Percentiles rank a stretch among this genome's conserved stretches.
Evolutionary conservation across 257 asterid genomes (phyloP).

Genomic region (Rauvolfia tetraphylla): DNA sequence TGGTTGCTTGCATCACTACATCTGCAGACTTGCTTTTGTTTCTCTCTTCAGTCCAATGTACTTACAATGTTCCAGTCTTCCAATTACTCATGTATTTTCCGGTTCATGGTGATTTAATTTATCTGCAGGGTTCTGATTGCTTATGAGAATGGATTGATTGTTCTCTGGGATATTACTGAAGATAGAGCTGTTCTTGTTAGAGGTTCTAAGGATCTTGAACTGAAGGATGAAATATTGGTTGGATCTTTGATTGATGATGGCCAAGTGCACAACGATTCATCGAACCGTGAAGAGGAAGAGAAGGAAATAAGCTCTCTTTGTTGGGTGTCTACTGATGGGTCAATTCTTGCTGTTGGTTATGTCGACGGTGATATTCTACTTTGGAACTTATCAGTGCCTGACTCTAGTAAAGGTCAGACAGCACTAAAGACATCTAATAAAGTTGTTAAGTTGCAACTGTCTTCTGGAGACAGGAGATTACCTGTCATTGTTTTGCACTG

Average conservation of each 20-base stretch:
- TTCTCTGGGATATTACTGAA: slow-evolving; percentile 89
- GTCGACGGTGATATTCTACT: slow-evolving; percentile 94
- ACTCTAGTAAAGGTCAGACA: slow-evolving; percentile 36
- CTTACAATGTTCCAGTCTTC: background rate
- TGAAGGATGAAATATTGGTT: slow-evolving; percentile 45
- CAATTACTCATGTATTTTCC: background rate
- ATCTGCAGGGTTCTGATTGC: slow-evolving; percentile 81
- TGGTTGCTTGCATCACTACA: background rate
- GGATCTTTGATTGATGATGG: slow-evolving; percentile 44
- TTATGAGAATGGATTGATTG: slow-evolving; percentile 76
- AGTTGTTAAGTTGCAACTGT: slow-evolving; percentile 68
- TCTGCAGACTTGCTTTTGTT: background rate
- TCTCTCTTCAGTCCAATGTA: background rate
- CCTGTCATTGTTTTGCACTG: slow-evolving; percentile 94
- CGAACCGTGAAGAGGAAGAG: slow-evolving; percentile 56
- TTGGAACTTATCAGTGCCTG: slow-evolving; percentile 70
- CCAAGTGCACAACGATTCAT: slow-evolving; percentile 35
- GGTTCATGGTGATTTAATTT: slow-evolving; percentile 12
- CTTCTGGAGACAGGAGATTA: slow-evolving; percentile 76
- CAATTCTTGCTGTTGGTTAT: slow-evolving; percentile 90
- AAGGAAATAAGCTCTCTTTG: slow-evolving; percentile 95
- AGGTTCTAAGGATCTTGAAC: slow-evolving; percentile 61
- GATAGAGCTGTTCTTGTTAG: slow-evolving; percentile 74
- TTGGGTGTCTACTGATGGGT: slow-evolving; percentile 91
- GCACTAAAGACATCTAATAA: slow-evolving; percentile 41